Percentiles rank a stretch among this genome's conserved stretches.
Conservation (phyloP, 257 asterid species). For the Scutellaria barbata region DNA sequence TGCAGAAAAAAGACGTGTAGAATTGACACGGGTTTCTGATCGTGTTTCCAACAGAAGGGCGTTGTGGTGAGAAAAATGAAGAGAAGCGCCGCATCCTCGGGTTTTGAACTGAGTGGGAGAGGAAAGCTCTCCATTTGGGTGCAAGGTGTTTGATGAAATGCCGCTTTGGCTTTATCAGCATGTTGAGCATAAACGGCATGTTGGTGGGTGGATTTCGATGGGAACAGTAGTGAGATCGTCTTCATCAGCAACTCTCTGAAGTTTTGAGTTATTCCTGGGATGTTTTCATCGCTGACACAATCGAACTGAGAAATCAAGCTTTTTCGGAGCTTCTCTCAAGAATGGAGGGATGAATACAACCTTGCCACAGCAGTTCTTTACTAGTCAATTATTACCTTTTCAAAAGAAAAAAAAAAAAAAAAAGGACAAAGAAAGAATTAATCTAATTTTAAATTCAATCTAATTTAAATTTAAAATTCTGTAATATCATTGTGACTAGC, state of each 20-base stretch:
- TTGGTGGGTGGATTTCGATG: slow-evolving; percentile 11
- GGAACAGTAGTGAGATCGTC: slow-evolving; percentile 21
- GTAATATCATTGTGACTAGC: too few relatives aligned
- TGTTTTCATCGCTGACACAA: slow-evolving; percentile 17
- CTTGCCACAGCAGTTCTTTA: too few relatives aligned
- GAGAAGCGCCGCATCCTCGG: slow-evolving; percentile 19
- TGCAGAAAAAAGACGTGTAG: slow-evolving; percentile 75
- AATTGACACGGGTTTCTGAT: slow-evolving; percentile 38
- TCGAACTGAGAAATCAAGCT: not conserved
- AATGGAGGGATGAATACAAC: too few relatives aligned
- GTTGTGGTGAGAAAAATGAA: slow-evolving; percentile 34
- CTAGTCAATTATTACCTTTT: too few relatives aligned
- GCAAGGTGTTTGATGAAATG: slow-evolving; percentile 58
- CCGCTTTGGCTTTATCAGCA: slow-evolving; percentile 39
- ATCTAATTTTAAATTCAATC: too few relatives aligned
- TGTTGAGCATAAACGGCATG: slow-evolving; percentile 22
- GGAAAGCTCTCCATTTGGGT: slow-evolving; percentile 23
- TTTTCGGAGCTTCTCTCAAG: too few relatives aligned
- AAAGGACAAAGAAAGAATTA: too few relatives aligned
- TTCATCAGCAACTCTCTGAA: slow-evolving; percentile 31
- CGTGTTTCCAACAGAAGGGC: slow-evolving; percentile 8
- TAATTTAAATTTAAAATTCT: too few relatives aligned
- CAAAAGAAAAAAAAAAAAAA: too few relatives aligned
- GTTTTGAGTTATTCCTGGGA: slow-evolving; percentile 3
- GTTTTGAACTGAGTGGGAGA: slow-evolving; percentile 20